Percentiles rank a stretch among this genome's conserved stretches.
These are phyloP conservation scores for Melastoma malabathricum DNA, from an alignment of 345 rosid species.

Conservation along the genomic window DNA sequence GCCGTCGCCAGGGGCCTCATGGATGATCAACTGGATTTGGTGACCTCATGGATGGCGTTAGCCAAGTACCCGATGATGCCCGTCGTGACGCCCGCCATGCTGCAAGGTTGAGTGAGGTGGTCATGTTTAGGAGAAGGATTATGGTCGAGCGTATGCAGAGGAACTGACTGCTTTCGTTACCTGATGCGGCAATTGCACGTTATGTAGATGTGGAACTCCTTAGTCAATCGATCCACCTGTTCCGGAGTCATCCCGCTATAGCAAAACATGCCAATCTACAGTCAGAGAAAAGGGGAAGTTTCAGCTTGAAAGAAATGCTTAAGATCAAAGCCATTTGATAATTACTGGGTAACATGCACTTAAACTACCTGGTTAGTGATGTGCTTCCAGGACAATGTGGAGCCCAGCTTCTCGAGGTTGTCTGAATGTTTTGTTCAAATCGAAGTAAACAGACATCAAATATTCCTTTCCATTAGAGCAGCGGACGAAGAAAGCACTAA, in stretches of 20 bases:
- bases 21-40: conserved; percentile 29
- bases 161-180: conserved; percentile 14
- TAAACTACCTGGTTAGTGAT: conserved; percentile 64
- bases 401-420: conserved; percentile 75
- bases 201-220: conserved; percentile 74
- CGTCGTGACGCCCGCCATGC: conserved; percentile 91
- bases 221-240: conserved; percentile 72
- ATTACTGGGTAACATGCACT: not conserved
- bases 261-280: conserved; percentile 96
- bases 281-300: conserved; percentile 1
- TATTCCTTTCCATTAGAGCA: not conserved
- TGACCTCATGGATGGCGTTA: conserved; percentile 71
- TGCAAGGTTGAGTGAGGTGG: conserved; percentile 10
- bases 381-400: conserved; percentile 78
- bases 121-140: not conserved
- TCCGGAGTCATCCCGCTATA: conserved; percentile 89
- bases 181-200: conserved; percentile 92
- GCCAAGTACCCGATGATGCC: conserved; percentile 78
- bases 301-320: no score
- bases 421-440: conserved; percentile 15
- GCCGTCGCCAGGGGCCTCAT: not conserved
- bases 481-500: not conserved
- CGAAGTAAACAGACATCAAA: no score
- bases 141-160: no score
- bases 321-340: no score